Conservation (phyloP, 371 early-diverging fungal genomes). For the Basidiobolus meristosporus region DNA sequence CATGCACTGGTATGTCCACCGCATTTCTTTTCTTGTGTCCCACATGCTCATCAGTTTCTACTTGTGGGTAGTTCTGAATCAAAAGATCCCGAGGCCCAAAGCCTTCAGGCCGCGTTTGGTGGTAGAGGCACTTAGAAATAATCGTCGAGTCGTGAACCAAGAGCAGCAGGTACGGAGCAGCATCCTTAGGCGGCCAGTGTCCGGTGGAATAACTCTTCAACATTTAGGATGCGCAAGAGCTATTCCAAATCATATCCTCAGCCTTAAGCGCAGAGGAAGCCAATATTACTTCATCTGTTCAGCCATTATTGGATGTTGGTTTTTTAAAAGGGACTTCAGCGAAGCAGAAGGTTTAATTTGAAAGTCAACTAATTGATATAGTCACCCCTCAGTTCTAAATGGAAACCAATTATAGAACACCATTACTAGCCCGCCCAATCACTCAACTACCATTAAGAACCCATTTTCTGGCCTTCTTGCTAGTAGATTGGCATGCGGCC, state of each 20-base stretch:
- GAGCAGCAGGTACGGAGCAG: slow-evolving; percentile 14
- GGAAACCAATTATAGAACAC: not conserved
- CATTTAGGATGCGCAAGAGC: slow-evolving; percentile 78
- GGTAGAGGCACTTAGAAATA: slow-evolving; percentile 30
- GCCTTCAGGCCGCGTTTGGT: slow-evolving; percentile 30
- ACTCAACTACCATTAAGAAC: slow-evolving; percentile 7
- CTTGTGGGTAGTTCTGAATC: slow-evolving; percentile 16
- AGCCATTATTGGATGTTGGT: slow-evolving; percentile 7
- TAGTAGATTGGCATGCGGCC: slow-evolving; percentile 51
- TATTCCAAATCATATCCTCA: slow-evolving; percentile 71
- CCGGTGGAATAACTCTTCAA: not conserved
- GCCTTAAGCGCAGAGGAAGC: slow-evolving; percentile 52
- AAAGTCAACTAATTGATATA: not conserved
- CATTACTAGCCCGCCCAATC: slow-evolving; percentile 10
- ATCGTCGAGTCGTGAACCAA: slow-evolving; percentile 16
- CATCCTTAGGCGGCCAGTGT: no score
- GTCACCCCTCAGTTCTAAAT: slow-evolving; percentile 3
- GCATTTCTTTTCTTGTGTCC: not conserved
- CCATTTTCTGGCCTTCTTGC: slow-evolving; percentile 62
- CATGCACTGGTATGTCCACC: not conserved
- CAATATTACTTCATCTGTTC: slow-evolving; percentile 3
- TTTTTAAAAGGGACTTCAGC: slow-evolving; percentile 5
- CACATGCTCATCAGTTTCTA: slow-evolving; percentile 2
- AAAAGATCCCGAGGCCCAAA: slow-evolving; percentile 10
- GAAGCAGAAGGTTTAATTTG: not conserved